Conservation (phyloP, 164 flowering plant genomes). For the Vitis riparia region DNA sequence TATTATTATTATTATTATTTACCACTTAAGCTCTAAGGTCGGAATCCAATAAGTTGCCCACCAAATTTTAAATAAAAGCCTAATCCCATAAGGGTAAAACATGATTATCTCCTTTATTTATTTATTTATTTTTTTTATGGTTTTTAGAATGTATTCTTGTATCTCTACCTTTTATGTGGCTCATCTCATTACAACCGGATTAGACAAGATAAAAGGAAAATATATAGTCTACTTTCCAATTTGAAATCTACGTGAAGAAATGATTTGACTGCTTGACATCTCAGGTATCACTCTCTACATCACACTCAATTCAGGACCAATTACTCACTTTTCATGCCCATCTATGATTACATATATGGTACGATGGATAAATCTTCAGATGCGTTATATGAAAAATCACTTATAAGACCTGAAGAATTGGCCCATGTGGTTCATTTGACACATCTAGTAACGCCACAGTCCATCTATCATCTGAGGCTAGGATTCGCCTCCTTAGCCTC, state of each 20-base stretch:
- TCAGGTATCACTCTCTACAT: constrained; percentile 56
- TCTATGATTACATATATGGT: constrained; percentile 55
- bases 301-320: constrained; percentile 58
- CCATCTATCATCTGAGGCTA: constrained; percentile 61
- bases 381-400: constrained; percentile 38
- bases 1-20: neutral
- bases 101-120: too few species aligned
- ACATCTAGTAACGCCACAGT: constrained; percentile 65
- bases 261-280: neutral
- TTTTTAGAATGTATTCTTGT: too few species aligned
- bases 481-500: constrained; percentile 69
- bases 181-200: too few species aligned
- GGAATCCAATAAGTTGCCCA: too few species aligned
- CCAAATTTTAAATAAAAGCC: too few species aligned
- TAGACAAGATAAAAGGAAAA: too few species aligned
- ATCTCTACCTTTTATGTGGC: too few species aligned
- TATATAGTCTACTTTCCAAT: too few species aligned
- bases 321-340: constrained; percentile 54
- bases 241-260: neutral
- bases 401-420: constrained; percentile 33
- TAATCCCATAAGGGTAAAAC: neutral
- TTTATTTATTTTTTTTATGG: too few species aligned
- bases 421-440: constrained; percentile 69
- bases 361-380: constrained; percentile 63
- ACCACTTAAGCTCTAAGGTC: too few species aligned